A percentile compares a stretch with the other conserved stretches of the same genome.
Conservation (phyloP, 2,329 filamentous ascomycete genomes). For the Arthrobotrys iridis region DNA sequence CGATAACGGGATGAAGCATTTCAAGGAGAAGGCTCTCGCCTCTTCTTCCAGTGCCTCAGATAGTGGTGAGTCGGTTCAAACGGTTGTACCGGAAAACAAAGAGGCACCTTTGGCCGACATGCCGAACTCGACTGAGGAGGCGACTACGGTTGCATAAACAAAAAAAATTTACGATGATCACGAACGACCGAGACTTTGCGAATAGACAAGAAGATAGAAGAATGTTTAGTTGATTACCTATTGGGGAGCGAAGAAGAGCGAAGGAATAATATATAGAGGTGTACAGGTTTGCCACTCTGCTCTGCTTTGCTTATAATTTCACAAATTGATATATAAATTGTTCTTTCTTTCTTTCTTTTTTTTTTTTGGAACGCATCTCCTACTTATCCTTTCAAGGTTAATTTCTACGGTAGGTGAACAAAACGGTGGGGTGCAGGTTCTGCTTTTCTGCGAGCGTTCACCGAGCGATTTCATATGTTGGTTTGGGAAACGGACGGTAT, state of each 20-base stretch:
- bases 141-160: background rate
- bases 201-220: background rate
- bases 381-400: too few relatives aligned
- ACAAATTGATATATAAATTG: background rate
- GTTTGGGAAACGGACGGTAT: conserved; percentile 3
- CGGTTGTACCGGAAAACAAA: conserved; percentile 1
- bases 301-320: background rate
- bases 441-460: conserved; percentile 2
- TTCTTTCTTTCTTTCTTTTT: conserved; percentile 10
- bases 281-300: background rate
- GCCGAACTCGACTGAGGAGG: background rate
- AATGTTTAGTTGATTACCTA: background rate
- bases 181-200: background rate
- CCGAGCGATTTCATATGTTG: background rate
- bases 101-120: background rate
- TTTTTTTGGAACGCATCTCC: too few relatives aligned
- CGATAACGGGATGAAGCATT: conserved; percentile 31
- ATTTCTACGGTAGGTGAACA: too few relatives aligned
- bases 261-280: background rate
- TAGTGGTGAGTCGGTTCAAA: background rate
- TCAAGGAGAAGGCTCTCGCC: conserved; percentile 27
- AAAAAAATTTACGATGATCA: background rate
- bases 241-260: background rate
- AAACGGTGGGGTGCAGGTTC: too few relatives aligned
- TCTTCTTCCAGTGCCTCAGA: background rate